These are phyloP conservation scores for Cryptococcus sp. DNA, from an alignment of 1,284 basidiomycete species.

Conservation along the genomic window DNA sequence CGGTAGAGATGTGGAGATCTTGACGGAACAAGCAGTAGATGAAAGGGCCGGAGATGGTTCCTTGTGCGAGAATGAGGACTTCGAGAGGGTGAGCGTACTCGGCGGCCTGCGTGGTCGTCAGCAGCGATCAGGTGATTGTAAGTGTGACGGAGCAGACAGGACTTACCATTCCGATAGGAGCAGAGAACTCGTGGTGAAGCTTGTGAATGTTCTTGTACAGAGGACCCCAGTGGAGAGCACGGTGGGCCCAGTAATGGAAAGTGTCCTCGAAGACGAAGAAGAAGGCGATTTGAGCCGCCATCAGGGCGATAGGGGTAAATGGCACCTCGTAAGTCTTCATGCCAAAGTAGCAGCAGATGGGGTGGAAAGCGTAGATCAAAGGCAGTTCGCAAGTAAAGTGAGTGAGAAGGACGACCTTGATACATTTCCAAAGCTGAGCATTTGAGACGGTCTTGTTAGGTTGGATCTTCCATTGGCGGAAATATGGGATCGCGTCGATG, in stretches of 20 bases:
- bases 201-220: constrained; percentile 99
- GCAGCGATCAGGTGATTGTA: background rate
- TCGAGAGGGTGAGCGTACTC: constrained; percentile 97
- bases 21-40: constrained; percentile 66
- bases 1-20: constrained; percentile 72
- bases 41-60: constrained; percentile 84
- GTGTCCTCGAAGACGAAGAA: constrained; percentile 98
- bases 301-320: constrained; percentile 71
- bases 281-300: constrained; percentile 77
- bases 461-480: constrained; percentile 93
- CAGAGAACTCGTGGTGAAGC: constrained; percentile 94
- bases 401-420: constrained; percentile 88
- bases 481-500: constrained; percentile 91
- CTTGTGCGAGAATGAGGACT: constrained; percentile 81
- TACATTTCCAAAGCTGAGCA: constrained; percentile 92
- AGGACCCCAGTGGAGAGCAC: constrained; percentile 82
- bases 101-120: constrained; percentile 62
- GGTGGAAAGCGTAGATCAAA: constrained; percentile 96
- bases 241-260: constrained; percentile 80
- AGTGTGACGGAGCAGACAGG: background rate
- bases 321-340: constrained; percentile 88
- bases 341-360: constrained; percentile 83
- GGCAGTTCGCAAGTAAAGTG: constrained; percentile 97
- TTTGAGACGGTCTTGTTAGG: constrained; percentile 76
- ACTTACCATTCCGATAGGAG: constrained; percentile 81